These are phyloP conservation scores for Rehmannia glutinosa DNA, from an alignment of 257 asterid species.

Conservation along the genomic window DNA sequence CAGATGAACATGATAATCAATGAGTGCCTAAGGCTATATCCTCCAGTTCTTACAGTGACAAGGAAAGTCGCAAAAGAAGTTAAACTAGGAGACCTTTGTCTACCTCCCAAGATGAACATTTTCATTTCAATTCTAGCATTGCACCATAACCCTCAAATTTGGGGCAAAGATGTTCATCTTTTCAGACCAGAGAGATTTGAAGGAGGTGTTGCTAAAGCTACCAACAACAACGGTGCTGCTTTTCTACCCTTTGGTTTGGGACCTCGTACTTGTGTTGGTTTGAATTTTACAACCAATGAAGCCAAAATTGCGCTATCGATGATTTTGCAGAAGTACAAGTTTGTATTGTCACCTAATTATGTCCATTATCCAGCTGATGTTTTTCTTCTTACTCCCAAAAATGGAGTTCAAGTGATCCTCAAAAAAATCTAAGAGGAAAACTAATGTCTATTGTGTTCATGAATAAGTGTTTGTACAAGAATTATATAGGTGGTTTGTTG, in stretches of 20 bases:
- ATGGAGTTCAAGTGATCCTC: slow-evolving; percentile 48
- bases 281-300: slow-evolving; percentile 53
- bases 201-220: slow-evolving; percentile 52
- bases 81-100: slow-evolving; percentile 28
- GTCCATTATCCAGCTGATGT: slow-evolving; percentile 43
- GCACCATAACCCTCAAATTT: slow-evolving; percentile 40
- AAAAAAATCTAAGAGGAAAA: slow-evolving; percentile 18
- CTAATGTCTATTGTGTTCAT: background rate
- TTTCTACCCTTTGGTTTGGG: slow-evolving; percentile 60
- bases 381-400: slow-evolving; percentile 44
- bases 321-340: slow-evolving; percentile 46
- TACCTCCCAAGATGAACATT: slow-evolving; percentile 35
- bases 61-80: slow-evolving; percentile 39
- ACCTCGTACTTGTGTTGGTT: slow-evolving; percentile 57
- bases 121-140: slow-evolving; percentile 36
- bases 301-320: slow-evolving; percentile 50
- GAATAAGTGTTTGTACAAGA: background rate
- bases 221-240: slow-evolving; percentile 43
- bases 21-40: slow-evolving; percentile 53
- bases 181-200: slow-evolving; percentile 59
- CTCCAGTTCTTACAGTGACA: slow-evolving; percentile 41
- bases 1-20: slow-evolving; percentile 63
- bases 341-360: slow-evolving; percentile 40
- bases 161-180: slow-evolving; percentile 55
- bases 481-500: background rate